Evolutionary conservation across 176 grass and related monocot genomes (phyloP), one percentile per base, ranked within the genome.

Genomic region (Areca catechu): DNA sequence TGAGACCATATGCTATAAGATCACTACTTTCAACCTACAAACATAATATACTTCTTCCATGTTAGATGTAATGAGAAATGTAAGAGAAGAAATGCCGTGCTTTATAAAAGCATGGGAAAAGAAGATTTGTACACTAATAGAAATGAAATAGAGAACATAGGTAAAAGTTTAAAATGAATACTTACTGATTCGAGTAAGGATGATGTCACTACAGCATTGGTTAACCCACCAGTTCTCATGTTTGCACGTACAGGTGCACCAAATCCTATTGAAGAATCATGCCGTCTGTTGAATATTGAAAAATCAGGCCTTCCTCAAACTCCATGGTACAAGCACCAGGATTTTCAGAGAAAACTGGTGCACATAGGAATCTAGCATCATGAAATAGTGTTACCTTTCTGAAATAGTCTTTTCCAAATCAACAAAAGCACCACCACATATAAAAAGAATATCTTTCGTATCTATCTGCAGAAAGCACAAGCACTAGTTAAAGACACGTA

Each of bases 191-290:
- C 87, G 59, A 98, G 79, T 55, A 98, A 92, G 69, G 93, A 85
- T 58, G 93, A 98, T 28, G 81, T 72, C 17, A 92, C 22, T 55
- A 74, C 64, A 58, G 84, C 78, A 85, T 80, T 82, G 61, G 78
- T 80, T 48, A 69, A 70, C 61, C 73, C 73, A 56, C 75, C 77
- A 78, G 68, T 80, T 85, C 93, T 88, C 76, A 98, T 79, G 56
- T 83, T 98, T 64, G 74, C 77, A 52, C 87, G 87, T 65, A 98
- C 66, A 19, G 93, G 87, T 78, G 81, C 93, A 58, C 87, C 93
- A 78, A 98, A 98, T 73, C 93, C 93, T 80, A 98, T 98, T 69
- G 93, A 98, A 69, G 93, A 98, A 92, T 98, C 93, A 74, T 98
- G 81, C 5, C 81, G 70, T 61, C 93, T 98, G 77, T 57, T 79